Conservation (phyloP, 768 basidiomycete genomes). For the Collybiopsis luxurians region DNA sequence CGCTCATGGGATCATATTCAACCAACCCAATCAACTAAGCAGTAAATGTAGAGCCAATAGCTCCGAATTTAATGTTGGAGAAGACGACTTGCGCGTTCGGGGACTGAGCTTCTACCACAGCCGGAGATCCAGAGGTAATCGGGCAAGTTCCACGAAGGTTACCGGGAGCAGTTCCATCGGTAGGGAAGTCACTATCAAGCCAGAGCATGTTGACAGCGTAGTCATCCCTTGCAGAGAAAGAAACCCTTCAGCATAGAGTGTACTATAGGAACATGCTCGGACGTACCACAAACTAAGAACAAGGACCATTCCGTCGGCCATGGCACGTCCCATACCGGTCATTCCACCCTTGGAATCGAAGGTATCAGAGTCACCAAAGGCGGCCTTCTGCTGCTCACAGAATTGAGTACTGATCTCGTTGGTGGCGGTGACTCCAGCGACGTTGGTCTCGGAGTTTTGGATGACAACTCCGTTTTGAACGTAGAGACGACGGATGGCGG, state of each 20-base stretch:
- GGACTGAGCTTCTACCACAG: slow-evolving; percentile 36
- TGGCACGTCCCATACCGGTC: slow-evolving; percentile 29
- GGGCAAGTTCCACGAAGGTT: slow-evolving; percentile 49
- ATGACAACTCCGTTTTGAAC: slow-evolving; percentile 42
- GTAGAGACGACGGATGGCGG: slow-evolving; percentile 42
- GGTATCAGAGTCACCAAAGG: slow-evolving; percentile 41
- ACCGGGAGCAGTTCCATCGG: slow-evolving; percentile 34
- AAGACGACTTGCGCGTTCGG: slow-evolving; percentile 43
- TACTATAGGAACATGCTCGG: too few species aligned
- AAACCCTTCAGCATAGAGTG: too few species aligned
- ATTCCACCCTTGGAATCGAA: slow-evolving; percentile 42
- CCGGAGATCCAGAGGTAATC: slow-evolving; percentile 43
- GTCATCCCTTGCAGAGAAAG: too few species aligned
- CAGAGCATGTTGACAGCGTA: slow-evolving; percentile 54
- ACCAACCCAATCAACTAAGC: too few species aligned
- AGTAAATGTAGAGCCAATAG: slow-evolving; percentile 44
- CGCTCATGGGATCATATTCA: too few species aligned
- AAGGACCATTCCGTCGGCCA: slow-evolving; percentile 41
- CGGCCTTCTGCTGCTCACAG: slow-evolving; percentile 39
- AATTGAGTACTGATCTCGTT: slow-evolving; percentile 37
- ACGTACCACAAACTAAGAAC: slow-evolving; percentile 26
- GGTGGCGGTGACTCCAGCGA: slow-evolving; percentile 26
- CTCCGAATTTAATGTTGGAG: slow-evolving; percentile 54
- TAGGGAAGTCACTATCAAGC: slow-evolving; percentile 52
- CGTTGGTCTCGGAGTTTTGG: slow-evolving; percentile 28